Conservation (phyloP, 2,329 filamentous ascomycete species). For the Trichophaea hybrida region DNA sequence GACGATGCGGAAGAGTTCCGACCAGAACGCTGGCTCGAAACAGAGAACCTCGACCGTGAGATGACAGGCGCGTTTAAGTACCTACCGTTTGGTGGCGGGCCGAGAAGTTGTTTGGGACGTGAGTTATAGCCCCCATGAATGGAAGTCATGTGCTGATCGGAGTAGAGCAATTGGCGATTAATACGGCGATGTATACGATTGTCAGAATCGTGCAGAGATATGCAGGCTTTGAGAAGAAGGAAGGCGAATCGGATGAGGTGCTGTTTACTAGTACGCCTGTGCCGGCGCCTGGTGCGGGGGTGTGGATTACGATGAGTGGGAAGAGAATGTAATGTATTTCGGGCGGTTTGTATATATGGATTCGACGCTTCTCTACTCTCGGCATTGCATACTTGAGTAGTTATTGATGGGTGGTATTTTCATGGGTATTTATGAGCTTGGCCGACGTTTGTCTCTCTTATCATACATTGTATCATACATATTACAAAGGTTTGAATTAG, state of each 20-base stretch:
- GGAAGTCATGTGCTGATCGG: not conserved
- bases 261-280: not conserved
- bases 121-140: not conserved
- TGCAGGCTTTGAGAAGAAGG: not conserved
- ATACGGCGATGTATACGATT: not conserved
- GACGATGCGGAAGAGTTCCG: constrained; percentile 32
- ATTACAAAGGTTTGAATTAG: too few relatives aligned
- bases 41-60: not conserved
- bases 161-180: not conserved
- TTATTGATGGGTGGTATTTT: too few relatives aligned
- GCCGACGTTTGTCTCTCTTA: too few relatives aligned
- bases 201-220: not conserved
- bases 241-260: not conserved
- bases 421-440: too few relatives aligned
- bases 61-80: not conserved
- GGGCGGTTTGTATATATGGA: too few relatives aligned
- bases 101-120: not conserved
- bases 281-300: not conserved
- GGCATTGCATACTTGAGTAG: too few relatives aligned
- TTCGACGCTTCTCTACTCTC: too few relatives aligned
- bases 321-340: not conserved
- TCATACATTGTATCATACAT: too few relatives aligned
- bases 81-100: not conserved
- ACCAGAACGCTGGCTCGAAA: constrained; percentile 33
- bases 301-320: not conserved